Percentiles rank a stretch among this genome's conserved stretches.
phyloP scores from a whole-genome alignment of 495 filamentous ascomycete species.

The Clavariopsis aquatica region DNA sequence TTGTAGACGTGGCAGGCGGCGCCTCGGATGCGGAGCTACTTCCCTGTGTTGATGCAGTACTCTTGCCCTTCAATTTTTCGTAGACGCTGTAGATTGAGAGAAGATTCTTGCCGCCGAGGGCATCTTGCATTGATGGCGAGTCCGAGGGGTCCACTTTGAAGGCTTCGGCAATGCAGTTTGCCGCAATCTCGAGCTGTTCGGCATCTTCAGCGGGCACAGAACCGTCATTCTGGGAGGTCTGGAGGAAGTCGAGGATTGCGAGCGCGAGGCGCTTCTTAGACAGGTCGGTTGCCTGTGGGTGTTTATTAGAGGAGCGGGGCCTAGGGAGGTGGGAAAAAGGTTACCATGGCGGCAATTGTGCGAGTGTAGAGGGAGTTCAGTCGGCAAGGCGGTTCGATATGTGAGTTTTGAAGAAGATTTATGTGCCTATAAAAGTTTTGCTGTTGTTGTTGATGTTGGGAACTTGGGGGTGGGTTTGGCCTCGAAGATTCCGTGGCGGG shows the following conservation, averaged over 20 bases:
- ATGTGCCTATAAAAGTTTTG: background rate
- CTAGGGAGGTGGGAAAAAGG: background rate
- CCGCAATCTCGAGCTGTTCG: constrained; percentile 88
- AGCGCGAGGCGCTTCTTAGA: constrained; percentile 96
- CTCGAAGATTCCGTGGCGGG: constrained; percentile 18
- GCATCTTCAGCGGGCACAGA: constrained; percentile 82
- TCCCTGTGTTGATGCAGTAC: constrained; percentile 37
- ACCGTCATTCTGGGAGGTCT: constrained; percentile 80
- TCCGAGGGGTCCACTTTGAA: constrained; percentile 90
- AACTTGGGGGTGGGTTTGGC: constrained; percentile 9
- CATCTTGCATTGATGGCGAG: constrained; percentile 68
- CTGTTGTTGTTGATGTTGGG: background rate
- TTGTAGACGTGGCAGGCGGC: constrained; percentile 37
- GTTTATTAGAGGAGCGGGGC: constrained; percentile 1
- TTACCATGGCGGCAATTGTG: constrained; percentile 26
- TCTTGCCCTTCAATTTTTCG: constrained; percentile 84
- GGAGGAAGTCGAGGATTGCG: constrained; percentile 94
- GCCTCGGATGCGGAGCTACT: constrained; percentile 12
- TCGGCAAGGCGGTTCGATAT: background rate
- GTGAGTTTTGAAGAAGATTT: background rate
- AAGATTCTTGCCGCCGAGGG: constrained; percentile 80
- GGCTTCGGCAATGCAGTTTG: constrained; percentile 87
- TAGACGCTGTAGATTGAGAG: constrained; percentile 90
- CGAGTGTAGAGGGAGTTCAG: background rate
- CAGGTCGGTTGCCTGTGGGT: constrained; percentile 22